Conservation (phyloP, 768 basidiomycete genomes). For the Leccinum incarnatum region DNA sequence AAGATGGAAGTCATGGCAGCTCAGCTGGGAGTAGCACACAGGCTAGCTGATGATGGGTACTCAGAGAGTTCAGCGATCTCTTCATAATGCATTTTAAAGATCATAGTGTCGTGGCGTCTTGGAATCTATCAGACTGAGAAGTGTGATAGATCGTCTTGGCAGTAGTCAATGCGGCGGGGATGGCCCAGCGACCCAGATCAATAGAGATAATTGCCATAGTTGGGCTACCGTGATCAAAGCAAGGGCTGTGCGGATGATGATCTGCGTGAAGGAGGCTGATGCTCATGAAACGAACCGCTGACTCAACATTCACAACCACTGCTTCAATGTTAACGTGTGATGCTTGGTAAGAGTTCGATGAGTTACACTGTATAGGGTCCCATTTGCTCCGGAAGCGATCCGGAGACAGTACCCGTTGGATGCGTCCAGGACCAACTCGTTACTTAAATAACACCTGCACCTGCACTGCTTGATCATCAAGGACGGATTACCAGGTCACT, state of each 20-base stretch:
- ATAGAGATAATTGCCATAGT: neutral
- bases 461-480: too few relatives aligned
- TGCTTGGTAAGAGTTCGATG: too few relatives aligned
- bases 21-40: neutral
- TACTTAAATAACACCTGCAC: neutral
- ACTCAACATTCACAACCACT: too few relatives aligned
- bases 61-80: neutral
- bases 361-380: too few relatives aligned
- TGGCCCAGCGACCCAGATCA: neutral
- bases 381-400: too few relatives aligned
- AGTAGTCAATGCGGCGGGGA: neutral
- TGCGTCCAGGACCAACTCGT: neutral
- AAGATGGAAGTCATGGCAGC: slow-evolving; percentile 7
- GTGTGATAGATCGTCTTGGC: neutral
- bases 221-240: neutral
- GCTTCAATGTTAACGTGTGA: too few relatives aligned
- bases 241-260: neutral
- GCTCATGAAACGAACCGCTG: too few relatives aligned
- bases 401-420: neutral
- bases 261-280: neutral
- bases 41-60: neutral
- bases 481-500: too few relatives aligned
- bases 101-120: neutral
- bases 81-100: neutral
- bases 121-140: neutral